These are phyloP conservation scores for Leccinum pachyderme DNA, from an alignment of 1,284 basidiomycete species.

Conservation along the genomic window DNA sequence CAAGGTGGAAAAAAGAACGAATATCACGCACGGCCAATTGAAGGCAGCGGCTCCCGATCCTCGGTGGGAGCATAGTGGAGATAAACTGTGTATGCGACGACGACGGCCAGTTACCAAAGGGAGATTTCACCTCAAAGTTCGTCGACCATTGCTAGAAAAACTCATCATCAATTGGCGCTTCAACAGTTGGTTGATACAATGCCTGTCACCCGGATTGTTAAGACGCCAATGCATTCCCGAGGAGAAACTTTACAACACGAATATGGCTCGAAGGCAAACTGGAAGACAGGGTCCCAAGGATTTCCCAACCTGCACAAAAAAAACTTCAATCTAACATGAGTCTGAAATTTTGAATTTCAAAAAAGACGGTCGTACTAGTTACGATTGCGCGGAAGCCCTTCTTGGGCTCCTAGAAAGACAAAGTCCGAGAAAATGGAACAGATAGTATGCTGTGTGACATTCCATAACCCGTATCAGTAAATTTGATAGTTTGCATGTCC, in stretches of 20 bases:
- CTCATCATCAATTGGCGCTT: background rate
- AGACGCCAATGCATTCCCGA: background rate
- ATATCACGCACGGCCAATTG: background rate
- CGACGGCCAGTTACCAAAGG: background rate
- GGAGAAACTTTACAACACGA: conserved; percentile 1
- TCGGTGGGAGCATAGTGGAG: background rate
- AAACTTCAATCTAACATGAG: background rate
- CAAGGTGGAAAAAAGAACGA: background rate
- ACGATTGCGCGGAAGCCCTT: background rate
- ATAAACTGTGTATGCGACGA: conserved; percentile 7
- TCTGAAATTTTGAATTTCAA: background rate
- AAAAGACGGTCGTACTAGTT: background rate
- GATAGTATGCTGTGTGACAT: too few relatives aligned
- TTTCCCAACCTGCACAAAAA: background rate
- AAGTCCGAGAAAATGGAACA: background rate
- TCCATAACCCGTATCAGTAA: background rate
- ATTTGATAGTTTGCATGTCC: background rate
- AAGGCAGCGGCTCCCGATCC: background rate
- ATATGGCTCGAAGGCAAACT: background rate
- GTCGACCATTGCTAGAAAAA: background rate
- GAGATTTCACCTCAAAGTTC: background rate
- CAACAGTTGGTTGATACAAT: background rate
- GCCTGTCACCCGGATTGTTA: background rate
- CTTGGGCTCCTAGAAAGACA: background rate
- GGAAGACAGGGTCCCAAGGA: background rate